These are phyloP conservation scores for Globisporangium cystogenes DNA, from an alignment of 352 stramenopile genomes.

Conservation along the genomic window DNA sequence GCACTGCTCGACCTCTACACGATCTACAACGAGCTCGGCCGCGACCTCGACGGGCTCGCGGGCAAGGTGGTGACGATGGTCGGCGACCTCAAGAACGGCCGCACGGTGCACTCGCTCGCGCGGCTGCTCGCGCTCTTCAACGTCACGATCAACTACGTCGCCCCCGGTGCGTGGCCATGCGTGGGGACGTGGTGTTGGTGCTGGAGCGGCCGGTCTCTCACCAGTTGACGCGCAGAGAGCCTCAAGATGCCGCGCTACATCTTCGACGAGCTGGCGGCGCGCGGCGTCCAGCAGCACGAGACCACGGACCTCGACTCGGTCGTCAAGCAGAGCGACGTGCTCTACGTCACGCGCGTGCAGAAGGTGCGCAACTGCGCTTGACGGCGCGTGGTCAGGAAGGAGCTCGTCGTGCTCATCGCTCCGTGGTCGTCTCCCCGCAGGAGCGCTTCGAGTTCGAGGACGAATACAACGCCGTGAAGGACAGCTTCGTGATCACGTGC, in stretches of 20 bases:
- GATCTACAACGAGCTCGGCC: constrained; percentile 88
- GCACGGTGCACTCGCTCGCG: constrained; percentile 97
- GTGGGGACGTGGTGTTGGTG: not conserved
- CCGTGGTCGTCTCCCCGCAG: constrained; percentile 18
- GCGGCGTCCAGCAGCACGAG: constrained; percentile 85
- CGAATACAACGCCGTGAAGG: constrained; percentile 95
- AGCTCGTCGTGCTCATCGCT: too few relatives aligned
- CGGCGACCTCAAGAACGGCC: constrained; percentile 98
- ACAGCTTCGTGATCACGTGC: constrained; percentile 78
- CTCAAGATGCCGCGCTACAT: constrained; percentile 85
- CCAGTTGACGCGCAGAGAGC: constrained; percentile 26
- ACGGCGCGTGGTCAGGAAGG: too few relatives aligned
- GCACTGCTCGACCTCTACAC: constrained; percentile 98
- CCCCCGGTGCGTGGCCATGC: constrained; percentile 32
- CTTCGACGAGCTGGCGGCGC: constrained; percentile 55
- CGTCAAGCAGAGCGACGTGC: constrained; percentile 91
- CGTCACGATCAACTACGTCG: constrained; percentile 91
- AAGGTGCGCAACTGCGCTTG: constrained; percentile 29
- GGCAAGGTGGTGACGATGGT: constrained; percentile 95
- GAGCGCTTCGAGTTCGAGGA: constrained; percentile 94
- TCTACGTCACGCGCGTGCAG: constrained; percentile 99
- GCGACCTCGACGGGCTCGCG: constrained; percentile 41
- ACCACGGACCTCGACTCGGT: constrained; percentile 82
- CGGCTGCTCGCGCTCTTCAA: constrained; percentile 92
- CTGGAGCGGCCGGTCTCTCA: not conserved